Evolutionary conservation across 257 asterid genomes (phyloP), one percentile per base, ranked within the genome.

Genomic region (Ballota nigra): DNA sequence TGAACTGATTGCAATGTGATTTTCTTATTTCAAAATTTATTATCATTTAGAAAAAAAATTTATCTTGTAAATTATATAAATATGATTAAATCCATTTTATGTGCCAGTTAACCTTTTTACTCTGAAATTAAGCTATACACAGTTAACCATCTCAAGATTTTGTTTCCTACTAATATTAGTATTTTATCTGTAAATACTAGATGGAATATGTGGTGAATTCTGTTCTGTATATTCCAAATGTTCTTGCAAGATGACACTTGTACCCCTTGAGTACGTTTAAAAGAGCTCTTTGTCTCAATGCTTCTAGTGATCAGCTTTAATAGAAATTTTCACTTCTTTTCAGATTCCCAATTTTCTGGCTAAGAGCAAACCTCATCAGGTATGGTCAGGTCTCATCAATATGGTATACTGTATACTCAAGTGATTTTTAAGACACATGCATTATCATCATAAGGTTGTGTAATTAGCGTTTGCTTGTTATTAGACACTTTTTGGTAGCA

Each of bases 291-390:
- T 51, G 40, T 31, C 12, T 18, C 47, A 63, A 33, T 38, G 45
- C 33, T 26, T 66, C 34, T 57, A 29, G 3, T 8, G 60, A 36
- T 45, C 29, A 52, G 8, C 62, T 36, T 63, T 73, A 62, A 70
- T 74, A 61, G 64, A 36, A 63, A 58, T 51, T 34, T 65, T 61
- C 36, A 26, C 34, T 67, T 65, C 47, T 66, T 86, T 79, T 69
- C 90, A 94, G 99, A 90, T 76, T 63, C 96, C 82, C 62, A 90
- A 85, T 61, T 94, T 94, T 84, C 85, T 91, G 66, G 85, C 69
- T 6, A 91, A 91, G 83, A 78, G 85, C 69, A 89, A 87, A 80
- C 95, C 96, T 77, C 97, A 94, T 78, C 96, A 87, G 99, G 99
- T 94, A 89, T 73, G 4, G 23, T 67, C 68, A 63, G 11, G 16